Conservation (phyloP, 805 yeast genomes). For the Wickerhamomyces sydowiorum region DNA sequence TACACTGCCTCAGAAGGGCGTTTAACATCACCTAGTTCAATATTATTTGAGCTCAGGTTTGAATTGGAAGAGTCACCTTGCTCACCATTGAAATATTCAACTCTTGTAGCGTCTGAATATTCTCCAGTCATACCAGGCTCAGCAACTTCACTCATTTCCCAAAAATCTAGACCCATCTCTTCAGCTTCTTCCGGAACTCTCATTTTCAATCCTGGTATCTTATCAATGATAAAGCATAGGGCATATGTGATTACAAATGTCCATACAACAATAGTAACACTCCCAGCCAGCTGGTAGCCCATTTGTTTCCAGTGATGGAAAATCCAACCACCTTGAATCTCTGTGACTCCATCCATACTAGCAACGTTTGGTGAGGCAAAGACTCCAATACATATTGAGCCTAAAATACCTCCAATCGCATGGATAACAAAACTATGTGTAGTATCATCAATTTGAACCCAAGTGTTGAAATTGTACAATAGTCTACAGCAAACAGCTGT, state of each 20-base stretch:
- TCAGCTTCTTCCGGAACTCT: slow-evolving; percentile 41
- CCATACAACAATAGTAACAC: slow-evolving; percentile 36
- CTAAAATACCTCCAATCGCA: slow-evolving; percentile 92
- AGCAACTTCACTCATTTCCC: slow-evolving; percentile 43
- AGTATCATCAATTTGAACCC: slow-evolving; percentile 81
- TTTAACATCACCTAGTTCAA: slow-evolving; percentile 5
- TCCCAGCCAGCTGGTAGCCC: slow-evolving; percentile 78
- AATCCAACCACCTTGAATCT: slow-evolving; percentile 89
- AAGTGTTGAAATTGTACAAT: slow-evolving; percentile 75
- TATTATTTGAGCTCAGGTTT: neutral
- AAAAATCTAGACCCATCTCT: slow-evolving; percentile 44
- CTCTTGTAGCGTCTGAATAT: slow-evolving; percentile 1
- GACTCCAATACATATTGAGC: slow-evolving; percentile 76
- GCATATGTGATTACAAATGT: slow-evolving; percentile 35
- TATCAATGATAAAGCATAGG: slow-evolving; percentile 41
- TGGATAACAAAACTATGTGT: slow-evolving; percentile 94
- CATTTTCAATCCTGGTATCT: slow-evolving; percentile 44
- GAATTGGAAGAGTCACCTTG: neutral
- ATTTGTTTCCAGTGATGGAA: slow-evolving; percentile 87
- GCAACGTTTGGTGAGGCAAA: slow-evolving; percentile 83
- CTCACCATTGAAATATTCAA: slow-evolving; percentile 14
- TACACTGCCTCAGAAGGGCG: neutral
- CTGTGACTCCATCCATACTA: slow-evolving; percentile 83
- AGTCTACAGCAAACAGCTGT: slow-evolving; percentile 83
- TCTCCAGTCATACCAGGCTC: slow-evolving; percentile 25